These are phyloP conservation scores for Fabrea salina DNA, from an alignment of 169 alveolate species.

Conservation along the genomic window DNA sequence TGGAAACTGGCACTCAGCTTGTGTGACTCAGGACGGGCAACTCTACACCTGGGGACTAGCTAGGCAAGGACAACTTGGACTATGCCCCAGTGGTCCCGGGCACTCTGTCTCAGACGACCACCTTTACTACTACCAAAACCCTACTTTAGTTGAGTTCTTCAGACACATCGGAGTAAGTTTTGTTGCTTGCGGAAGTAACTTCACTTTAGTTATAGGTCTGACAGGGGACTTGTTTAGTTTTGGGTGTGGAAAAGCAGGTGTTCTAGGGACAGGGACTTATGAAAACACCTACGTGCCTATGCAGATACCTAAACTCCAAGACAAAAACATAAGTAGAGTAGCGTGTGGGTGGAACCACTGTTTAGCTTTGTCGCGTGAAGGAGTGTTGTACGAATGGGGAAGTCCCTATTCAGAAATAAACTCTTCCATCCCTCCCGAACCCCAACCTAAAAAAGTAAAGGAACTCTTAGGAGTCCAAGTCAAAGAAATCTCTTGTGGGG, in stretches of 20 bases:
- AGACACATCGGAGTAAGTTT: neutral
- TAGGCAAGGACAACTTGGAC: slow-evolving; percentile 23
- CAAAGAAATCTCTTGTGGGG: slow-evolving; percentile 5
- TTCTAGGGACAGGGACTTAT: neutral
- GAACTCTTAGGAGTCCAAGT: neutral
- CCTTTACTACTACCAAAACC: neutral
- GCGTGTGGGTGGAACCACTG: slow-evolving; percentile 12
- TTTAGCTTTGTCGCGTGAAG: neutral
- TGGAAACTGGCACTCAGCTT: slow-evolving; percentile 29
- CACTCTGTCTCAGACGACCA: too few species aligned
- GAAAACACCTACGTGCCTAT: neutral
- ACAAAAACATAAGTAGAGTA: neutral
- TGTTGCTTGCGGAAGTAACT: slow-evolving; percentile 6
- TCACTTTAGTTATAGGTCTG: neutral
- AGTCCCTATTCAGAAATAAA: neutral
- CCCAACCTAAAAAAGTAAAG: neutral
- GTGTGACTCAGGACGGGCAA: slow-evolving; percentile 1
- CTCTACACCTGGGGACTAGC: slow-evolving; percentile 26
- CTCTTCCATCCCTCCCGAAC: too few species aligned
- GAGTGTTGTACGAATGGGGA: slow-evolving; percentile 1
- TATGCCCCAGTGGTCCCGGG: neutral
- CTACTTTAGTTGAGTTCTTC: neutral
- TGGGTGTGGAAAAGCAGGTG: neutral
- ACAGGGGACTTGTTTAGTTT: neutral
- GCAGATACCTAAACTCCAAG: neutral